Conservation (phyloP, 805 yeast species). For the Yamadazyma ubonensis region DNA sequence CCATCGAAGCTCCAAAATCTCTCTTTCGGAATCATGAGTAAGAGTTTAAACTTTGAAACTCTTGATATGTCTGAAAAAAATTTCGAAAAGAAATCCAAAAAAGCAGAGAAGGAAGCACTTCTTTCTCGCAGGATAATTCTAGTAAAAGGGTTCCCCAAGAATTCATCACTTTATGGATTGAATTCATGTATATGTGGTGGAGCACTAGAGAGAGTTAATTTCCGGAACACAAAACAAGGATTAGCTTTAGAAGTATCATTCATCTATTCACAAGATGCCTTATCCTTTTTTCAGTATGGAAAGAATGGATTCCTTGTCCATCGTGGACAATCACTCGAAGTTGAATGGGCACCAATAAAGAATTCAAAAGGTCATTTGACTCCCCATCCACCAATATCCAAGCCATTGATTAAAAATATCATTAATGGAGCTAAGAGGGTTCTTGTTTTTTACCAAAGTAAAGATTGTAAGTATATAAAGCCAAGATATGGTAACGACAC, state of each 20-base stretch:
- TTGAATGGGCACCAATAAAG: conserved; percentile 60
- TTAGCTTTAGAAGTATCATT: conserved; percentile 49
- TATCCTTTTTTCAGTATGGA: conserved; percentile 49
- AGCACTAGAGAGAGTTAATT: conserved; percentile 54
- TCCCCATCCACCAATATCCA: conserved; percentile 25
- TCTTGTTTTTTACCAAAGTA: conserved; percentile 38
- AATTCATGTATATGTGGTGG: conserved; percentile 66
- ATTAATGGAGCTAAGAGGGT: conserved; percentile 54
- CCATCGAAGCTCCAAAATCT: too few species aligned
- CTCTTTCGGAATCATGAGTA: too few species aligned
- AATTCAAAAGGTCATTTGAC: too few species aligned
- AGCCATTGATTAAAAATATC: conserved; percentile 31
- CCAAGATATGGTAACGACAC: conserved; percentile 19
- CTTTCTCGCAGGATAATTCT: conserved; percentile 28
- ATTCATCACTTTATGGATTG: conserved; percentile 49
- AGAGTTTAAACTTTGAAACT: too few species aligned
- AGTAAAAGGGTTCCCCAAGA: conserved; percentile 38
- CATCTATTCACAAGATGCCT: conserved; percentile 52
- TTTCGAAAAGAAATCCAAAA: background rate
- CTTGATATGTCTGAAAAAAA: background rate
- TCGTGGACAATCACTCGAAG: conserved; percentile 52
- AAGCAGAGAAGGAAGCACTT: too few species aligned
- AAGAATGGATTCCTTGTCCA: conserved; percentile 53
- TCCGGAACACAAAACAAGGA: conserved; percentile 18
- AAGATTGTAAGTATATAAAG: background rate